A percentile compares a stretch with the other conserved stretches of the same genome.
phyloP scores from a whole-genome alignment of 805 yeast genomes.

The Jamesozyma hellenica region DNA sequence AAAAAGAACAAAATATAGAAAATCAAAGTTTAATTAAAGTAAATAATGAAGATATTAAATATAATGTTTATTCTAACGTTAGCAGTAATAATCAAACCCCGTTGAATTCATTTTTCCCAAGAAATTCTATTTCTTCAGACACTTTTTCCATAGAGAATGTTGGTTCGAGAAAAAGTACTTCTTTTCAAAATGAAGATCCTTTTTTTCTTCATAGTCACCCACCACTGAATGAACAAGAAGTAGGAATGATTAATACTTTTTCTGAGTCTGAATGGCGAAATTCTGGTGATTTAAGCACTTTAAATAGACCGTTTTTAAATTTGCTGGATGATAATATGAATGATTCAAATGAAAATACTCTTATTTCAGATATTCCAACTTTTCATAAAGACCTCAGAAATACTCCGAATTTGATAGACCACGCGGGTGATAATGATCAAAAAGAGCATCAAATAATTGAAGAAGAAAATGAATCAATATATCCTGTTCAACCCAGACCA shows the following conservation, averaged over 20 bases:
- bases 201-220: too few relatives aligned
- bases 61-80: not conserved
- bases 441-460: not conserved
- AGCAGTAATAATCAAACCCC: not conserved
- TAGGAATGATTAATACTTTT: too few relatives aligned
- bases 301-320: not conserved
- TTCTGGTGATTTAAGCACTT: too few relatives aligned
- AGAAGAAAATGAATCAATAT: not conserved
- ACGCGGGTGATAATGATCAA: not conserved
- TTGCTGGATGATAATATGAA: not conserved
- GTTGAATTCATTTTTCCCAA: not conserved
- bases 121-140: not conserved
- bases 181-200: too few relatives aligned
- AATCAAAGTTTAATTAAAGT: too few relatives aligned
- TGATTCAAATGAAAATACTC: not conserved
- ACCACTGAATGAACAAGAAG: too few relatives aligned
- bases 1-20: too few relatives aligned
- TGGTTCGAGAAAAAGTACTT: too few relatives aligned
- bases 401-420: not conserved
- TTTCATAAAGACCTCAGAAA: not conserved
- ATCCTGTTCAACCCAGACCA: not conserved
- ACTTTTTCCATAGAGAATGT: too few relatives aligned
- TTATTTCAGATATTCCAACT: not conserved
- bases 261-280: too few relatives aligned
- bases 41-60: not conserved